Conservation (phyloP, 345 rosid genomes). For the Citrus trifoliata region DNA sequence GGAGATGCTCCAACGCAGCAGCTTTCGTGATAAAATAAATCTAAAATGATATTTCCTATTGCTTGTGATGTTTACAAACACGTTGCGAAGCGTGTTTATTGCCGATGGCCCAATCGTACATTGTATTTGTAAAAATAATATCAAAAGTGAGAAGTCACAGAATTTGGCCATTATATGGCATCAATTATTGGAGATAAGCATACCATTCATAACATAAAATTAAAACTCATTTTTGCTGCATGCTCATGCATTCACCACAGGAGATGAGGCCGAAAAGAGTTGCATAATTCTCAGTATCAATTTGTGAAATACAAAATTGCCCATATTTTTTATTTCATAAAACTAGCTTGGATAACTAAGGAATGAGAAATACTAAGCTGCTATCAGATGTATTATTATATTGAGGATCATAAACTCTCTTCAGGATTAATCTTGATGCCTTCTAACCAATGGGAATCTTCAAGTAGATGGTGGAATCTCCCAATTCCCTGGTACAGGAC, state of each 20-base stretch:
- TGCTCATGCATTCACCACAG: neutral
- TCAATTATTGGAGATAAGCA: neutral
- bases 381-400: neutral
- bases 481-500: constrained; percentile 79
- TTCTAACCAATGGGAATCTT: constrained; percentile 2
- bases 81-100: neutral
- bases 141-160: neutral
- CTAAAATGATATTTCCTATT: neutral
- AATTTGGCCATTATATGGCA: neutral
- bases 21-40: too few relatives aligned
- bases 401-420: neutral
- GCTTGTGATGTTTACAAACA: neutral
- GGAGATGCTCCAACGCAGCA: too few relatives aligned
- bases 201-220: too few relatives aligned
- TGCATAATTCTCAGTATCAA: neutral
- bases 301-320: neutral
- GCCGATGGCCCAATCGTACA: neutral
- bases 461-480: constrained; percentile 77
- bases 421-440: neutral
- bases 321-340: neutral
- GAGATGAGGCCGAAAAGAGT: neutral
- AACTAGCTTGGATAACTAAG: neutral
- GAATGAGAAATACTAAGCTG: neutral
- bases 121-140: neutral
- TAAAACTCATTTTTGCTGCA: neutral